Conservation (phyloP, 371 early-diverging fungal genomes). For the Mortierella sp. region DNA sequence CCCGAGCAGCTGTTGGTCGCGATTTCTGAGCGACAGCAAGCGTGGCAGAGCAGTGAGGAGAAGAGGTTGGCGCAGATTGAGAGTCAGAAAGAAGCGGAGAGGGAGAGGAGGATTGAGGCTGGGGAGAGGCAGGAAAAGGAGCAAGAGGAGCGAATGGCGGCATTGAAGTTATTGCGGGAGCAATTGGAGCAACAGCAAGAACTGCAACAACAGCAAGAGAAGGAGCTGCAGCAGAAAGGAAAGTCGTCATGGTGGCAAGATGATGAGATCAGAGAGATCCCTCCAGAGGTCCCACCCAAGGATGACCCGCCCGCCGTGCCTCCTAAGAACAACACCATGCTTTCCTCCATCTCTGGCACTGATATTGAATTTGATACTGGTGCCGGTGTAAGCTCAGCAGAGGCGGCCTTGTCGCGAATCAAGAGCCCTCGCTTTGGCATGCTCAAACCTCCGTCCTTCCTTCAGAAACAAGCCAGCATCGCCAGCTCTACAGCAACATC, state of each 20-base stretch:
- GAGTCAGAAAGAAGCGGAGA: neutral
- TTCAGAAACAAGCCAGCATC: neutral
- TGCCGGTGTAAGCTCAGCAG: neutral
- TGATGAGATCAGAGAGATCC: neutral
- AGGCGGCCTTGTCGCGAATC: neutral
- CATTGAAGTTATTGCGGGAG: neutral
- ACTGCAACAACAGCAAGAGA: neutral
- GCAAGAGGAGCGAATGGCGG: neutral
- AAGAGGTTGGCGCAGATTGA: neutral
- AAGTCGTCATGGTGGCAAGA: neutral
- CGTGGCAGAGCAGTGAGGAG: neutral
- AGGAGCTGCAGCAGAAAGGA: neutral
- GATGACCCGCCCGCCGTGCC: neutral
- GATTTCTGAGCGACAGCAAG: constrained; percentile 5
- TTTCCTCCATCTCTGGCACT: neutral
- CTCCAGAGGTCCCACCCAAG: neutral
- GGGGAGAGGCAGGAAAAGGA: neutral
- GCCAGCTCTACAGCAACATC: neutral
- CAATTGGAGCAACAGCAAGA: neutral
- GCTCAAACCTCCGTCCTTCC: neutral
- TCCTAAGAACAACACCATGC: neutral
- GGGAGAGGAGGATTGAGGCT: neutral
- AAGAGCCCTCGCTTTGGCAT: neutral
- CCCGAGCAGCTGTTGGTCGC: constrained; percentile 16
- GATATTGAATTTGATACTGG: neutral